phyloP scores from a whole-genome alignment of 768 basidiomycete genomes.

The Lactarius sanguifluus region DNA sequence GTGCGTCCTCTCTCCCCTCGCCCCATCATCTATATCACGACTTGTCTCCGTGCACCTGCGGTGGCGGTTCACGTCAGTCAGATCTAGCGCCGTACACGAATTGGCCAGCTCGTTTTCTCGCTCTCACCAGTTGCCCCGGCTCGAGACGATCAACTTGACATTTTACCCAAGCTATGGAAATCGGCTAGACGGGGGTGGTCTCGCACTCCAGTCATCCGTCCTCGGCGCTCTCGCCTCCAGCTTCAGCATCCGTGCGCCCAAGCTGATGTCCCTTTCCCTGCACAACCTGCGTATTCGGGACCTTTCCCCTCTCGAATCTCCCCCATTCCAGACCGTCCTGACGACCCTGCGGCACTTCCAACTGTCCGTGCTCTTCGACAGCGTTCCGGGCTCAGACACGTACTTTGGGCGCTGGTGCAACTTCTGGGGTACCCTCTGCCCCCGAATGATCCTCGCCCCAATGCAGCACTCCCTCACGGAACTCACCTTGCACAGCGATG shows the following conservation, averaged over 20 bases:
- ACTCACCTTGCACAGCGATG: neutral
- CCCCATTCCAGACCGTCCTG: slow-evolving; percentile 5
- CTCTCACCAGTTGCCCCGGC: neutral
- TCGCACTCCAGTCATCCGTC: too few species aligned
- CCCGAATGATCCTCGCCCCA: neutral
- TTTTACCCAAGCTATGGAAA: slow-evolving; percentile 7
- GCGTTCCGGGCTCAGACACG: too few species aligned
- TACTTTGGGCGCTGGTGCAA: neutral
- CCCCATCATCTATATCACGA: neutral
- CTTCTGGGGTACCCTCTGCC: neutral
- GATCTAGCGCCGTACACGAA: neutral
- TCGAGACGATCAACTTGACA: neutral
- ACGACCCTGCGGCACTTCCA: neutral
- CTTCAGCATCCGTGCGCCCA: too few species aligned
- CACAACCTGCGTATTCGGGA: too few species aligned
- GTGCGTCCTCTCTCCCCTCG: neutral
- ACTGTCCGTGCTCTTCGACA: neutral
- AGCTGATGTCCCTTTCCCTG: too few species aligned
- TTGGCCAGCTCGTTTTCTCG: neutral
- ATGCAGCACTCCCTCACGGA: neutral
- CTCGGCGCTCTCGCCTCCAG: too few species aligned
- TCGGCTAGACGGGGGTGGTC: neutral
- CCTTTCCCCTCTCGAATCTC: neutral
- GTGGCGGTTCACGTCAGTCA: neutral
- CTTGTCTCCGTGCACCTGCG: neutral